Percentiles rank a stretch among this genome's conserved stretches.
Evolutionary conservation across 495 filamentous ascomycete species (phyloP).

Genomic region (Aspergillus cavernicola): DNA sequence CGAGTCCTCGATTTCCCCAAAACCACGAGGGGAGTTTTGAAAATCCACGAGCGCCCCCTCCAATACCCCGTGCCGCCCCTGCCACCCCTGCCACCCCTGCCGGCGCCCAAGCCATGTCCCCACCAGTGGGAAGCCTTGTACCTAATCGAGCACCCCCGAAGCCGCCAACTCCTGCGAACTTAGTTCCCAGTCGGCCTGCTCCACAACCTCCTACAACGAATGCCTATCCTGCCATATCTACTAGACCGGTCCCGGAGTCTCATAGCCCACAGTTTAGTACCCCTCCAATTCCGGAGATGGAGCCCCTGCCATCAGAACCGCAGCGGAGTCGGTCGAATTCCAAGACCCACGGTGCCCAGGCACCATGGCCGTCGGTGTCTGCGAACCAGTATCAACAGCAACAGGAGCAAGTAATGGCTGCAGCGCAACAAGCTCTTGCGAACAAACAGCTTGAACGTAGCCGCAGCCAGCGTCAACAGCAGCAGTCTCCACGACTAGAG

Average conservation of each 20-base stretch:
- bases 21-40: conserved; percentile 94
- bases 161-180: conserved; percentile 29
- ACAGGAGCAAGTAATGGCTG: conserved; percentile 73
- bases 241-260: conserved; percentile 24
- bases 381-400: conserved; percentile 75
- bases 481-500: conserved; percentile 28
- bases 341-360: conserved; percentile 36
- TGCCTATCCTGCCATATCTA: conserved; percentile 17
- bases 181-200: conserved; percentile 42
- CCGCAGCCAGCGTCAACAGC: conserved; percentile 64
- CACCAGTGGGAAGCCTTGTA: conserved; percentile 33
- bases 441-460: conserved; percentile 57
- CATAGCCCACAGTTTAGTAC: conserved; percentile 26
- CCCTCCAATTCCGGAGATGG: conserved; percentile 44
- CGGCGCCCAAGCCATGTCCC: conserved; percentile 25
- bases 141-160: conserved; percentile 45
- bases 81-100: conserved; percentile 34
- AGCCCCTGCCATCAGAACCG: conserved; percentile 52
- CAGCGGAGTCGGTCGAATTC: conserved; percentile 41
- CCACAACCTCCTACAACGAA: conserved; percentile 48
- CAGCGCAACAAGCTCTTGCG: conserved; percentile 64
- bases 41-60: conserved; percentile 89
- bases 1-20: conserved; percentile 87
- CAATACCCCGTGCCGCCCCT: conserved; percentile 65
- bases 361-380: conserved; percentile 29